A percentile compares a stretch with the other conserved stretches of the same genome.
Evolutionary conservation across 2,329 filamentous ascomycete species (phyloP).

Genomic region (Trichoderma afroharzianum): DNA sequence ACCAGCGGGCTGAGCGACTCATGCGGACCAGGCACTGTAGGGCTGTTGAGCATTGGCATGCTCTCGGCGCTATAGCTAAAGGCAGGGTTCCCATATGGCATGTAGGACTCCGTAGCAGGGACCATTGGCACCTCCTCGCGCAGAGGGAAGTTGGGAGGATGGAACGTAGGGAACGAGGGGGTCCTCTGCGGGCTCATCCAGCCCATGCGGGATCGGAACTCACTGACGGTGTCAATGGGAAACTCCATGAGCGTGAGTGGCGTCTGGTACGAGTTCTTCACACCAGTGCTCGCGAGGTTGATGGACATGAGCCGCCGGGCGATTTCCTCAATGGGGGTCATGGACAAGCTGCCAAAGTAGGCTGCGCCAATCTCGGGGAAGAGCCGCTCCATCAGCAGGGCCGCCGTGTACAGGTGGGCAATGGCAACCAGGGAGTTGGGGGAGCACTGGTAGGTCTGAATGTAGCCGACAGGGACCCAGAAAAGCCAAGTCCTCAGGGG

Average conservation of each 20-base stretch:
- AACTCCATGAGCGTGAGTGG: conserved; percentile 68
- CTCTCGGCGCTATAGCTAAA: conserved; percentile 65
- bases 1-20: conserved; percentile 52
- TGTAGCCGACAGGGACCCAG: conserved; percentile 83
- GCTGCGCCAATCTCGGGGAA: conserved; percentile 88
- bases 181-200: conserved; percentile 60
- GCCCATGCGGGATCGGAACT: conserved; percentile 67
- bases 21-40: conserved; percentile 40
- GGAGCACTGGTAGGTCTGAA: conserved; percentile 73
- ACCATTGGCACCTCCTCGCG: conserved; percentile 44
- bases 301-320: conserved; percentile 69
- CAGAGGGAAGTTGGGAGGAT: conserved; percentile 50
- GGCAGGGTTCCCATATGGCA: conserved; percentile 54
- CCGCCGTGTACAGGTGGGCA: conserved; percentile 87
- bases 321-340: conserved; percentile 83
- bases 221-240: conserved; percentile 64
- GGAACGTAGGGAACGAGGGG: conserved; percentile 58
- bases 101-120: conserved; percentile 41
- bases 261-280: conserved; percentile 56
- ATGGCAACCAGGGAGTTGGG: conserved; percentile 77
- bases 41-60: conserved; percentile 52
- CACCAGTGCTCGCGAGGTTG: conserved; percentile 53
- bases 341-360: conserved; percentile 78
- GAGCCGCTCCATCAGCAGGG: conserved; percentile 81
- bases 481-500: conserved; percentile 90